Percentiles rank a stretch among this genome's conserved stretches.
These are phyloP conservation scores for Verticillium longisporum DNA, from an alignment of 2,329 filamentous ascomycete genomes.

Conservation along the genomic window DNA sequence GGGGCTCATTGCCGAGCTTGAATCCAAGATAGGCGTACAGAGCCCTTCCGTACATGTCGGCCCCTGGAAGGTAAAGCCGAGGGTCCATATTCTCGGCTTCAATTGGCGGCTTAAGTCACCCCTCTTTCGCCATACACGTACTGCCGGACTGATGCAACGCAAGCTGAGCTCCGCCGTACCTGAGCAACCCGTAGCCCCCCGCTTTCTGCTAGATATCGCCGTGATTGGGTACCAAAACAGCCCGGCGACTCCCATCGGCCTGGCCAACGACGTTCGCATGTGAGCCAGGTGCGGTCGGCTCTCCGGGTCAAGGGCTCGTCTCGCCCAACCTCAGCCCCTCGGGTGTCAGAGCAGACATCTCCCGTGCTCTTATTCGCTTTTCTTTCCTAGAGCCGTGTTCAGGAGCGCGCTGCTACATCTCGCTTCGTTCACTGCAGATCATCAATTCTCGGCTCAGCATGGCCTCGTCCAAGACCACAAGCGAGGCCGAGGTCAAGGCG, in stretches of 20 bases:
- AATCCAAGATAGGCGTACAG: not conserved
- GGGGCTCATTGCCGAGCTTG: not conserved
- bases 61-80: not conserved
- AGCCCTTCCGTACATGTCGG: not conserved
- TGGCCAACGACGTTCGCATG: not conserved
- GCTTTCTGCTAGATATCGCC: not conserved
- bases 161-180: not conserved
- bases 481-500: conserved; percentile 2
- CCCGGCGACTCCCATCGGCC: not conserved
- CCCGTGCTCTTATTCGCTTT: not conserved
- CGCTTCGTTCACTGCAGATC: not conserved
- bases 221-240: not conserved
- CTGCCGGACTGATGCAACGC: not conserved
- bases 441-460: not conserved
- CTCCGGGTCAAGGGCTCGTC: conserved; percentile 15
- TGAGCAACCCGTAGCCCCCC: not conserved
- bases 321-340: conserved; percentile 6
- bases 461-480: not conserved
- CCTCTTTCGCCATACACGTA: not conserved
- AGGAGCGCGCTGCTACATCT: not conserved
- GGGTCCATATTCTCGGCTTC: not conserved
- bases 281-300: conserved; percentile 7
- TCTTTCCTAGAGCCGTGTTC: not conserved
- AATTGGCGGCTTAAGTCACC: not conserved
- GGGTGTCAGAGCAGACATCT: not conserved